Evolutionary conservation across 139 green algal genomes (phyloP).

Genomic region (Astrephomene gubernaculifera): DNA sequence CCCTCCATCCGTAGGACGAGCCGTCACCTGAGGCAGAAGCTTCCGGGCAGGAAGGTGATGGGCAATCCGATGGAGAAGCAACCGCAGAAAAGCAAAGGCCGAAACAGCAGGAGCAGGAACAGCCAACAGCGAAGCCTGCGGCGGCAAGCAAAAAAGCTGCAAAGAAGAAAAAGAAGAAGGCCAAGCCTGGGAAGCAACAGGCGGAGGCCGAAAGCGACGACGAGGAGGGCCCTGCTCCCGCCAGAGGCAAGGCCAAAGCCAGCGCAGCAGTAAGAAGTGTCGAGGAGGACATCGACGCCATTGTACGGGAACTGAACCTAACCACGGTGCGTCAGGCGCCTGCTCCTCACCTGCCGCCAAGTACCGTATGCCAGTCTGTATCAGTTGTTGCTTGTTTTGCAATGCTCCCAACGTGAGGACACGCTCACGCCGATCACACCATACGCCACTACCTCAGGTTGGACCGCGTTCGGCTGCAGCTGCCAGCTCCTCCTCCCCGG

Average conservation of each 20-base stretch:
- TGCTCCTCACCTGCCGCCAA: too few relatives aligned
- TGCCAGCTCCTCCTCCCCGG: too few relatives aligned
- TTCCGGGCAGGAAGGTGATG: background rate
- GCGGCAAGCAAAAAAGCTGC: background rate
- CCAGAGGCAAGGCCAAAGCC: conserved; percentile 22
- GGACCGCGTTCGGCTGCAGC: too few relatives aligned
- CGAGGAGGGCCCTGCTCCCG: too few relatives aligned
- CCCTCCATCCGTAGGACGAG: background rate
- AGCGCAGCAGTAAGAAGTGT: background rate
- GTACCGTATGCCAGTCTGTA: too few relatives aligned
- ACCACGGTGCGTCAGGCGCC: conserved; percentile 16
- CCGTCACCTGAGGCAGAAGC: background rate
- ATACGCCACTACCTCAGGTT: too few relatives aligned
- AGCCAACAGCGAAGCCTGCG: background rate
- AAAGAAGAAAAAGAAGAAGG: conserved; percentile 58
- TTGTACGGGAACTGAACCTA: conserved; percentile 79
- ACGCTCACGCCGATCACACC: too few relatives aligned
- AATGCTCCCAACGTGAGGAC: too few relatives aligned
- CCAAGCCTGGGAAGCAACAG: conserved; percentile 15
- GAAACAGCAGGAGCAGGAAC: background rate
- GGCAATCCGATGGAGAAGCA: background rate
- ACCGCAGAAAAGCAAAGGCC: background rate
- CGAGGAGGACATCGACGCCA: conserved; percentile 76
- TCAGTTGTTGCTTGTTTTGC: too few relatives aligned
- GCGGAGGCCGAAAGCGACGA: conserved; percentile 16